Conservation (phyloP, 2,329 filamentous ascomycete species). For the Knoxdaviesia capensis region DNA sequence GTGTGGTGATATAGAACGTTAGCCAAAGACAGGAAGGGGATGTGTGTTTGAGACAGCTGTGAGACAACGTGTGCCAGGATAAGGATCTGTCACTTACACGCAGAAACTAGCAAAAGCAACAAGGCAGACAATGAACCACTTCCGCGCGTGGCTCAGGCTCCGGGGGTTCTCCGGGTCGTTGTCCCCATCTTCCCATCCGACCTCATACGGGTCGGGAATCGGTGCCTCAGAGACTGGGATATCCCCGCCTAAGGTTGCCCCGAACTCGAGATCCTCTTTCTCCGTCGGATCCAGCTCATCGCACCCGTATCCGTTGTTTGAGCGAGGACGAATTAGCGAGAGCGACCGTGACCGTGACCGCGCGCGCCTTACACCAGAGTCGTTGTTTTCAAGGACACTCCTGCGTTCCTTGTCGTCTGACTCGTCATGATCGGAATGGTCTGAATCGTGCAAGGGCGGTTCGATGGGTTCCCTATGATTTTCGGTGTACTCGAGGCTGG, state of each 20-base stretch:
- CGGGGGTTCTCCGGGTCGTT: constrained; percentile 56
- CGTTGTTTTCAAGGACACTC: too few species aligned
- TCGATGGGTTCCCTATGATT: too few species aligned
- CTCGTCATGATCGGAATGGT: too few species aligned
- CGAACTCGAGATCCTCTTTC: background rate
- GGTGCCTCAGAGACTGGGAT: background rate
- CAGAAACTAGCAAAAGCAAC: constrained; percentile 57
- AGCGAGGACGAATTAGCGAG: constrained; percentile 8
- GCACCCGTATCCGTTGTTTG: constrained; percentile 24
- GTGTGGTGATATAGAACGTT: background rate
- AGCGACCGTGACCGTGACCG: too few species aligned
- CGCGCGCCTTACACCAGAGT: too few species aligned
- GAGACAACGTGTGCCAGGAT: background rate
- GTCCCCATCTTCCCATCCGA: constrained; percentile 54
- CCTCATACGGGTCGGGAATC: constrained; percentile 33
- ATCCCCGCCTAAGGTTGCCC: background rate
- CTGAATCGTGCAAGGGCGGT: too few species aligned
- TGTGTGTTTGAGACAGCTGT: background rate
- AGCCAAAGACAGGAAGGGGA: constrained; percentile 2
- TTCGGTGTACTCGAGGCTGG: too few species aligned
- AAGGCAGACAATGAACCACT: constrained; percentile 64
- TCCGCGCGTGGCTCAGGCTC: constrained; percentile 41
- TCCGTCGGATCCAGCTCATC: constrained; percentile 9
- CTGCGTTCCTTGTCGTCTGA: too few species aligned
- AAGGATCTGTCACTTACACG: constrained; percentile 40